Conservation (phyloP, 805 yeast genomes). For the Nakazawaea ishiwadae region DNA sequence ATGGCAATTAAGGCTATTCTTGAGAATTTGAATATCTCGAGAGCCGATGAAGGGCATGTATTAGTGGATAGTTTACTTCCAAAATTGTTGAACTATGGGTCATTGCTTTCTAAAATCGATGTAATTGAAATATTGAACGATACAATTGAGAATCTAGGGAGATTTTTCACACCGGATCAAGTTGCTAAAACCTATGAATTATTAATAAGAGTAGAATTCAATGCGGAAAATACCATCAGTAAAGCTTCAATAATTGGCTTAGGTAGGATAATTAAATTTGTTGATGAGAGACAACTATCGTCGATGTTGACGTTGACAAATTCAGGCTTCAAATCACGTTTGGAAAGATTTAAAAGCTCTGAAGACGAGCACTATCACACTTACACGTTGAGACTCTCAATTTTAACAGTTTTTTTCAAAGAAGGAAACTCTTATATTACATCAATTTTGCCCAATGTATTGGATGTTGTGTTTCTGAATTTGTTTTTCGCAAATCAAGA, state of each 20-base stretch:
- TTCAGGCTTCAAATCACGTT: conserved; percentile 11
- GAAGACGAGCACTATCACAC: conserved; percentile 4
- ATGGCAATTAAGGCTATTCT: conserved; percentile 47
- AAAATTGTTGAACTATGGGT: conserved; percentile 23
- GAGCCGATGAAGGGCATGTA: conserved; percentile 18
- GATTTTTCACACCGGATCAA: conserved; percentile 21
- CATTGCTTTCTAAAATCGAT: conserved; percentile 37
- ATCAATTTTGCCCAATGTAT: conserved; percentile 1
- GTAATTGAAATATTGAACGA: conserved; percentile 58
- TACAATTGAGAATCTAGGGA: conserved; percentile 40
- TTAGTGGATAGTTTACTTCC: conserved; percentile 34
- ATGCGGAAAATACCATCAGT: conserved; percentile 38
- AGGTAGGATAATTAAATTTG: conserved; percentile 25
- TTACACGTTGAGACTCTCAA: conserved; percentile 9
- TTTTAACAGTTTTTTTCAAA: conserved; percentile 13
- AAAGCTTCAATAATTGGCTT: conserved; percentile 40
- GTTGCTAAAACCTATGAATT: conserved; percentile 18
- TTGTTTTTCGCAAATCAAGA: conserved; percentile 20
- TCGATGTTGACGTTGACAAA: conserved; percentile 16
- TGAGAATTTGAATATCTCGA: conserved; percentile 24
- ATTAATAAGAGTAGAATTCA: conserved; percentile 32
- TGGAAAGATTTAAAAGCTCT: background rate
- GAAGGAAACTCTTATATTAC: conserved; percentile 3
- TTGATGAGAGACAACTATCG: conserved; percentile 20
- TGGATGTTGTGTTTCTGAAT: conserved; percentile 17